Evolutionary conservation across 164 flowering plant species (phyloP).

Genomic region (Taxillus chinensis): DNA sequence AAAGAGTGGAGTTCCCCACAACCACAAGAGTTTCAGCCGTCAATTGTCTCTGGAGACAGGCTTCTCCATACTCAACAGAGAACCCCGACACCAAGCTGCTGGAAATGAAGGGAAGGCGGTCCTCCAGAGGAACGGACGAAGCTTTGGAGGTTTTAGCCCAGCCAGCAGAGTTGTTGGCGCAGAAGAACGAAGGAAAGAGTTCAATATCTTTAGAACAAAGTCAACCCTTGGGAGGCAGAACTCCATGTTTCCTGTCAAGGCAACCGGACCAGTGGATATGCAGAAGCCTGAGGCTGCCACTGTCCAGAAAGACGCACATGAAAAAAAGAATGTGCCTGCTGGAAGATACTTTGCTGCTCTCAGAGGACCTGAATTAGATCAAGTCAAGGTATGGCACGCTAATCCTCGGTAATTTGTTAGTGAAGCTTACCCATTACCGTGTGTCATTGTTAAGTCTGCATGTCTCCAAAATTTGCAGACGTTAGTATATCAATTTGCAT

Average conservation of each 20-base stretch:
- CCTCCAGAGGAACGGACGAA: conserved; percentile 63
- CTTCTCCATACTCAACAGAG: conserved; percentile 53
- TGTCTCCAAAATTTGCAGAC: too few species aligned
- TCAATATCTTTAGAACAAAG: conserved; percentile 75
- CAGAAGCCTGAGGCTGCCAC: conserved; percentile 19
- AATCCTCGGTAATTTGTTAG: too few species aligned
- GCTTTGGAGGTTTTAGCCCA: conserved; percentile 61
- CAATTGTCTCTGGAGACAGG: conserved; percentile 95
- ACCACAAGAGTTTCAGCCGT: conserved; percentile 37
- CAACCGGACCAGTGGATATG: conserved; percentile 29
- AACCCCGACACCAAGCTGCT: conserved; percentile 14
- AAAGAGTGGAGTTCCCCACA: conserved; percentile 18
- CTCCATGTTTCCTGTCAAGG: conserved; percentile 41
- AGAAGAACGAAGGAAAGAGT: conserved; percentile 60
- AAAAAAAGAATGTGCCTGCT: conserved; percentile 62
- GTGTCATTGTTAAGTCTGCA: too few species aligned
- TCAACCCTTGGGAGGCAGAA: conserved; percentile 54
- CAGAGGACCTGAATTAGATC: conserved; percentile 84
- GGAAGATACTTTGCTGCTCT: conserved; percentile 97
- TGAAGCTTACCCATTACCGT: too few species aligned
- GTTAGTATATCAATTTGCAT: too few species aligned
- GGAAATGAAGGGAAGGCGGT: conserved; percentile 26
- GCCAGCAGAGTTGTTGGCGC: conserved; percentile 13
- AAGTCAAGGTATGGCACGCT: conserved; percentile 66
- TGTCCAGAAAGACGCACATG: conserved; percentile 39